Base-by-base conservation (phyloP, 139 green algal genomes). In the Bryopsis sp. region DNA sequence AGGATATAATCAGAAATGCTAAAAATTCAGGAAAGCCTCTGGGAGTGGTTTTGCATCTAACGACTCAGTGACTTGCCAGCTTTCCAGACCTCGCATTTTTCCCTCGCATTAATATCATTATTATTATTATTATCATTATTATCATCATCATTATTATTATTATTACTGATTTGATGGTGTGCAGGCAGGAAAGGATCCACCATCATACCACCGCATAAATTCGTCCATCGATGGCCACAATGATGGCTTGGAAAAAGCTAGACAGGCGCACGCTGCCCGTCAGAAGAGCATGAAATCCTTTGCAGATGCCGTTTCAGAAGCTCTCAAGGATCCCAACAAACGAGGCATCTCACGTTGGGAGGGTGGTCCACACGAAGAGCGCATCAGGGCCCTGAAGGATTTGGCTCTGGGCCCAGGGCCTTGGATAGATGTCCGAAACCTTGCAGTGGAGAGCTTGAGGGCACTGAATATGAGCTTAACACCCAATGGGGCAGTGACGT, bases 381-480 rank as follows among this genome's bases (percentile, higher is more conserved):
- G 58, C 3, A 65, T 65, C 28, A 22, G 4, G 31, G 58, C 58
- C 4, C 24, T 65, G 5, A 65, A 65, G 58, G 58, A 65, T 39
- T 65, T 65, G 19, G 58, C 58, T 26, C 3, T 65, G 28, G 22
- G 15, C 3, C 32, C 39, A 46, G 58, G 58, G 6, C 58, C 58
- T 3, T 47, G 7, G 15, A 3, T 39, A 5, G 28, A 39, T 5
- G n/a, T 7, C 4, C 22, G 58, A 33, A 65, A 39, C 15, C 31
- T 65, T 26, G 58, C 58, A 5, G 43, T 65, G 58, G 58, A 65
- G 31, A 47, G 32, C 4, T 43, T 65, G 58, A 39, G 58, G n/a
- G 24, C 24, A 7, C 43, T 31, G 39, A 33, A 33, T 39, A 22
- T 65, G 31, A 35, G 32, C 15, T 22, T 65, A 7, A 65, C 58